Evolutionary conservation across 768 basidiomycete species (phyloP).

Genomic region (Xerocomellus chrysenteron): DNA sequence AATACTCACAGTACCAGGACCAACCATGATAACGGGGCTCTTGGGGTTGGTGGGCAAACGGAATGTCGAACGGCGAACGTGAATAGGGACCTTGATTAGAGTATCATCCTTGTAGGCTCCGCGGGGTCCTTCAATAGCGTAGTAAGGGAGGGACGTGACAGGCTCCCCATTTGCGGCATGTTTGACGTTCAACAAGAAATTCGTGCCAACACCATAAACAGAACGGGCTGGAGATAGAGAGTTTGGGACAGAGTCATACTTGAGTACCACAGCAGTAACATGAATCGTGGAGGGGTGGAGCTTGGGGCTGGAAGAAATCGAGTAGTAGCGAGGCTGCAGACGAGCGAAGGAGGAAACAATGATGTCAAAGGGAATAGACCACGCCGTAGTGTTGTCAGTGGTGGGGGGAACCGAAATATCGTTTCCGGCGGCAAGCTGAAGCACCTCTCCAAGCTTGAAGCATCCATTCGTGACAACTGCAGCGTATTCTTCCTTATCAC

Average conservation of each 20-base stretch:
- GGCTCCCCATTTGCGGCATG: conserved; percentile 63
- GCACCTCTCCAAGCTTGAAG: conserved; percentile 89
- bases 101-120: conserved; percentile 73
- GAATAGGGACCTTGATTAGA: conserved; percentile 84
- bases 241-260: conserved; percentile 72
- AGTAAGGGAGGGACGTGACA: conserved; percentile 58
- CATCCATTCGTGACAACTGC: conserved; percentile 75
- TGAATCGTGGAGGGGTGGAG: conserved; percentile 87
- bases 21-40: conserved; percentile 98
- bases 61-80: conserved; percentile 96
- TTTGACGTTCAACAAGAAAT: conserved; percentile 94
- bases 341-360: conserved; percentile 92
- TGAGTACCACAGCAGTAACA: conserved; percentile 92
- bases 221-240: conserved; percentile 56
- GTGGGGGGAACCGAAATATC: conserved; percentile 57
- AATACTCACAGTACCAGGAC: conserved; percentile 88
- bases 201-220: conserved; percentile 90
- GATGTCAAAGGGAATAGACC: conserved; percentile 96
- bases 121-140: conserved; percentile 89
- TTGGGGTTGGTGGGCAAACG: conserved; percentile 96
- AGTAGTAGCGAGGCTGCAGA: conserved; percentile 96
- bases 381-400: conserved; percentile 73
- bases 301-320: conserved; percentile 97
- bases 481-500: conserved; percentile 86
- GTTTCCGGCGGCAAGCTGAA: conserved; percentile 87